These are phyloP conservation scores for Ustilago hordei DNA, from an alignment of 1,284 basidiomycete genomes.

Conservation along the genomic window DNA sequence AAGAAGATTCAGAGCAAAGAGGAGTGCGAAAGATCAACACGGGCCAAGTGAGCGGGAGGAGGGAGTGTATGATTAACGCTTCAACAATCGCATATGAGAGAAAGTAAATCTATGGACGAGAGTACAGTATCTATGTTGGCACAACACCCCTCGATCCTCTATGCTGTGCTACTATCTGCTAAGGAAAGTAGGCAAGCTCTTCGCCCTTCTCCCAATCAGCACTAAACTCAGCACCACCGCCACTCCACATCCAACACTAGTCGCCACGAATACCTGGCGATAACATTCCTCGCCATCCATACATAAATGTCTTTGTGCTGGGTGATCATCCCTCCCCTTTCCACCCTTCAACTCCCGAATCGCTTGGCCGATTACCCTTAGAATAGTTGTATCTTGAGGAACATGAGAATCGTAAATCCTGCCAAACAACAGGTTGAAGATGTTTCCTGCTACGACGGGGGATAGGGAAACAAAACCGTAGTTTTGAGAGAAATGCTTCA, in stretches of 20 bases:
- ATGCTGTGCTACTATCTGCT: background rate
- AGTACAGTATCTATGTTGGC: too few relatives aligned
- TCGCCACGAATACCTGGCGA: conserved; percentile 61
- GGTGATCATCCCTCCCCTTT: conserved; percentile 10
- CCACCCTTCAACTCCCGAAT: background rate
- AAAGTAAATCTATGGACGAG: too few relatives aligned
- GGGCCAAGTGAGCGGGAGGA: too few relatives aligned
- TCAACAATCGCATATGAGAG: too few relatives aligned
- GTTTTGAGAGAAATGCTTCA: conserved; percentile 85
- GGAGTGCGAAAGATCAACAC: too few relatives aligned
- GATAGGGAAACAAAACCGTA: conserved; percentile 84
- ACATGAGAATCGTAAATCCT: conserved; percentile 65
- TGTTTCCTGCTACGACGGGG: conserved; percentile 83
- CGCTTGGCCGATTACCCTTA: background rate
- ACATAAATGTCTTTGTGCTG: conserved; percentile 47
- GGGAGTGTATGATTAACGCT: background rate
- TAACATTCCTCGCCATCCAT: conserved; percentile 67
- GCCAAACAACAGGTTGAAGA: conserved; percentile 87
- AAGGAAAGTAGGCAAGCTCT: conserved; percentile 11
- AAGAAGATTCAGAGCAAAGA: too few relatives aligned
- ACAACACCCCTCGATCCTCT: too few relatives aligned
- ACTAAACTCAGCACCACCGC: conserved; percentile 54
- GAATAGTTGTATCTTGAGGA: conserved; percentile 4
- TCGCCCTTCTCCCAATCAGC: conserved; percentile 47
- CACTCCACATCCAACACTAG: conserved; percentile 46